Evolutionary conservation across 1,139 yeast genomes (phyloP).

Genomic region (Pichia sp.): DNA sequence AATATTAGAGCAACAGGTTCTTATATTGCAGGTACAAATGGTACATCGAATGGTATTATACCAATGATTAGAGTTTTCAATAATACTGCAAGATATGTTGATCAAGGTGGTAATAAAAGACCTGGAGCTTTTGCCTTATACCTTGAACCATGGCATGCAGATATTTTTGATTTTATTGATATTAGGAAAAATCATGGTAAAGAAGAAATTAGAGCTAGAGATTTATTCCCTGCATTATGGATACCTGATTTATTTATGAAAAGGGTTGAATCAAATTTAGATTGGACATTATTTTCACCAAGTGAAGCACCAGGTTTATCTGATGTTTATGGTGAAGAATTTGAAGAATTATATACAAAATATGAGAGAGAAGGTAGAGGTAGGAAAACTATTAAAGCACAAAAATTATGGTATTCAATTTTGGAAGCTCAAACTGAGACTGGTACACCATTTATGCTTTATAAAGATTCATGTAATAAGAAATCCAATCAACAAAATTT

Average conservation of each 20-base stretch:
- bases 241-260: slow-evolving; percentile 57
- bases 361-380: slow-evolving; percentile 47
- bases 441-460: slow-evolving; percentile 57
- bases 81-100: slow-evolving; percentile 56
- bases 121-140: slow-evolving; percentile 59
- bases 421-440: slow-evolving; percentile 58
- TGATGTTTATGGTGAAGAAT: slow-evolving; percentile 50
- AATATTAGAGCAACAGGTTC: slow-evolving; percentile 51
- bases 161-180: slow-evolving; percentile 48
- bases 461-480: slow-evolving; percentile 52
- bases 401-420: slow-evolving; percentile 51
- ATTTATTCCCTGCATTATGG: slow-evolving; percentile 57
- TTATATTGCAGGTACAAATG: slow-evolving; percentile 51
- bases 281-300: slow-evolving; percentile 55
- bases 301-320: slow-evolving; percentile 50
- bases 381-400: slow-evolving; percentile 45
- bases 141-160: slow-evolving; percentile 58
- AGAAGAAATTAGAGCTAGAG: slow-evolving; percentile 57
- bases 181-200: slow-evolving; percentile 56
- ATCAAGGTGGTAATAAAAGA: slow-evolving; percentile 59
- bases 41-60: slow-evolving; percentile 51
- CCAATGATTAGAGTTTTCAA: slow-evolving; percentile 58
- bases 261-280: slow-evolving; percentile 45
- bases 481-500: slow-evolving; percentile 54
- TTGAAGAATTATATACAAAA: slow-evolving; percentile 39